Conservation (phyloP, 306 rosid species). For the Medicago arabica region DNA sequence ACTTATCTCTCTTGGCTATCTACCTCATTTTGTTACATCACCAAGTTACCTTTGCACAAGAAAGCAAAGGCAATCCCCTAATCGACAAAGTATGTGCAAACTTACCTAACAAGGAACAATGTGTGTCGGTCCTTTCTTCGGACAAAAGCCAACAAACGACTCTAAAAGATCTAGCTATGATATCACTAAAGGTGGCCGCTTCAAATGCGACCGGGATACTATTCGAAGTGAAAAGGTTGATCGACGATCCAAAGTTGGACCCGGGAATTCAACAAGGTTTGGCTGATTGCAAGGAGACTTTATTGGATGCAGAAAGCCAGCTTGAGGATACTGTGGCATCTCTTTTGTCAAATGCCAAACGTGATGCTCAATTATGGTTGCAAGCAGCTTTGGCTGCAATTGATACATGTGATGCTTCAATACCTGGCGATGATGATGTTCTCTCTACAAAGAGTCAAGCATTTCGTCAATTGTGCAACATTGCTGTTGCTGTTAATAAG, state of each 20-base stretch:
- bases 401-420: slow-evolving; percentile 44
- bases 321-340: slow-evolving; percentile 42
- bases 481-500: slow-evolving; percentile 37
- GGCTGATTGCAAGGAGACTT: slow-evolving; percentile 46
- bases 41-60: background rate
- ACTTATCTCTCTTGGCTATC: slow-evolving; percentile 31
- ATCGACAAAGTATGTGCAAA: slow-evolving; percentile 17
- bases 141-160: background rate
- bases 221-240: slow-evolving; percentile 13
- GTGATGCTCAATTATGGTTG: slow-evolving; percentile 40
- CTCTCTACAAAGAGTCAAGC: background rate
- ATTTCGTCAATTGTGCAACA: slow-evolving; percentile 48
- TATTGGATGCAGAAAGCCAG: slow-evolving; percentile 46
- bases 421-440: slow-evolving; percentile 41
- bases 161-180: slow-evolving; percentile 28
- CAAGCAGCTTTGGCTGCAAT: slow-evolving; percentile 46
- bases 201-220: slow-evolving; percentile 25
- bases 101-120: background rate
- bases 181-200: slow-evolving; percentile 27
- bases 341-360: background rate
- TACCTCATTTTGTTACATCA: slow-evolving; percentile 34
- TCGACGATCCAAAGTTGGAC: slow-evolving; percentile 8
- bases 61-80: background rate
- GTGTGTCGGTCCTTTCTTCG: background rate
- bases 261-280: slow-evolving; percentile 47